These are phyloP conservation scores for Stromatinia cepivora DNA, from an alignment of 2,329 filamentous ascomycete species.

Conservation along the genomic window DNA sequence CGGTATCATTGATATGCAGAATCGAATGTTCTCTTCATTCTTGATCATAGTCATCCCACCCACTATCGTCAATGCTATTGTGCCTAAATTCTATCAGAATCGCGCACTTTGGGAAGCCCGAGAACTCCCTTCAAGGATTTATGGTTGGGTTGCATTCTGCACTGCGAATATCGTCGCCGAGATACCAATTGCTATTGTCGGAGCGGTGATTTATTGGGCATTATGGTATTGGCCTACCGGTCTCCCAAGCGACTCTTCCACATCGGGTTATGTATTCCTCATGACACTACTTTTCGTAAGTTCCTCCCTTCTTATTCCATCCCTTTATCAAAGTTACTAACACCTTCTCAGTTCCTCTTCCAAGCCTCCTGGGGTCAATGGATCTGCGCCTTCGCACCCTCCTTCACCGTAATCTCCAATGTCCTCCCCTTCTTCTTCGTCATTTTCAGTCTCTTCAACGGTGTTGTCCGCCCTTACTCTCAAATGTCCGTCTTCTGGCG, in stretches of 20 bases:
- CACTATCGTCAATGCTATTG: slow-evolving; percentile 69
- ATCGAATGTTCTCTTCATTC: slow-evolving; percentile 74
- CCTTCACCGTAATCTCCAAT: slow-evolving; percentile 76
- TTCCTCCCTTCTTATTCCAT: not conserved
- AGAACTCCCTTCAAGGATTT: slow-evolving; percentile 73
- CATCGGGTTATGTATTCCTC: slow-evolving; percentile 73
- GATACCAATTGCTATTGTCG: slow-evolving; percentile 67
- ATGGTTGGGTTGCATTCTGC: slow-evolving; percentile 75
- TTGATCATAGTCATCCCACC: slow-evolving; percentile 63
- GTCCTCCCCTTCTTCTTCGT: slow-evolving; percentile 41
- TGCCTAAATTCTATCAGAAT: slow-evolving; percentile 77
- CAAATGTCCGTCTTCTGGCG: slow-evolving; percentile 41
- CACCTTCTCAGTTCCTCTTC: slow-evolving; percentile 10
- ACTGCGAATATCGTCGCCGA: slow-evolving; percentile 73
- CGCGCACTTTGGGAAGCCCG: slow-evolving; percentile 71
- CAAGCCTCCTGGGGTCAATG: slow-evolving; percentile 72
- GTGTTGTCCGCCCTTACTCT: slow-evolving; percentile 73
- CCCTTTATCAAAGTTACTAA: slow-evolving; percentile 1
- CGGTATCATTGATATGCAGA: slow-evolving; percentile 68
- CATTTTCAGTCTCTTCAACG: slow-evolving; percentile 71
- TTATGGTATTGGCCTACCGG: slow-evolving; percentile 78
- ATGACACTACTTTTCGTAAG: slow-evolving; percentile 70
- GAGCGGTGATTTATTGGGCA: slow-evolving; percentile 66
- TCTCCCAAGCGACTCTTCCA: slow-evolving; percentile 62
- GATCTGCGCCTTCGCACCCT: slow-evolving; percentile 73